Conservation (phyloP, 2,329 filamentous ascomycete genomes). For the Penicillium sp. region DNA sequence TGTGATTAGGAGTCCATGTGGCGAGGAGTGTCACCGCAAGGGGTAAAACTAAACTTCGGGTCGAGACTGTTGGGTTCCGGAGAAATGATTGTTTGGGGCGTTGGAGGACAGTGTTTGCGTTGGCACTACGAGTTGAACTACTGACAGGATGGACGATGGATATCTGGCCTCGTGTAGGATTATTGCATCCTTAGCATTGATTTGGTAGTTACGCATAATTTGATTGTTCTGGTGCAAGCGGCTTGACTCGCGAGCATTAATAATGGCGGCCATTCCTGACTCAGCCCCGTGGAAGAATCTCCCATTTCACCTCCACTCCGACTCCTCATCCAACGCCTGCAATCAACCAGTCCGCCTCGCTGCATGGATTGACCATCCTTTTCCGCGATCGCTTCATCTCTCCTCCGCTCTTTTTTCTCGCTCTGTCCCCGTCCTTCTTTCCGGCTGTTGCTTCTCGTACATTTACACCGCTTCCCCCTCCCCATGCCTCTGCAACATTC, state of each 20-base stretch:
- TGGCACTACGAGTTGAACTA: constrained; percentile 3
- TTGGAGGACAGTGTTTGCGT: constrained; percentile 6
- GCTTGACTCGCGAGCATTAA: constrained; percentile 10
- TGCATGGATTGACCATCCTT: constrained; percentile 19
- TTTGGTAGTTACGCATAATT: constrained; percentile 13
- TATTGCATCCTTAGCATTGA: constrained; percentile 16
- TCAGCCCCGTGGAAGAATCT: constrained; percentile 17
- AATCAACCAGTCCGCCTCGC: constrained; percentile 14
- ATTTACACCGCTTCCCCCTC: constrained; percentile 23
- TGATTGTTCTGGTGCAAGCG: background rate
- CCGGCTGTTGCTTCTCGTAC: constrained; percentile 10
- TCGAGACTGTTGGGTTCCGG: background rate
- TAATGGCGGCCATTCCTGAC: constrained; percentile 20
- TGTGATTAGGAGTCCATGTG: constrained; percentile 10
- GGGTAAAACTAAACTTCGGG: constrained; percentile 7
- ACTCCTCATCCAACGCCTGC: constrained; percentile 13
- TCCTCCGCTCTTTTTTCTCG: constrained; percentile 22
- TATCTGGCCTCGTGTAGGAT: constrained; percentile 14
- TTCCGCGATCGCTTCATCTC: constrained; percentile 17
- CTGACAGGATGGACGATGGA: constrained; percentile 13
- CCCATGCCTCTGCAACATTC: constrained; percentile 27
- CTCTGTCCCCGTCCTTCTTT: constrained; percentile 21
- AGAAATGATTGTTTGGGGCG: background rate
- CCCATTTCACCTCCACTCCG: constrained; percentile 11
- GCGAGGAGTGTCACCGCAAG: constrained; percentile 4